Percentiles rank a stretch among this genome's conserved stretches.
These are phyloP conservation scores for Chloromonas sp. DNA, from an alignment of 163 green algal genomes.

Conservation along the genomic window DNA sequence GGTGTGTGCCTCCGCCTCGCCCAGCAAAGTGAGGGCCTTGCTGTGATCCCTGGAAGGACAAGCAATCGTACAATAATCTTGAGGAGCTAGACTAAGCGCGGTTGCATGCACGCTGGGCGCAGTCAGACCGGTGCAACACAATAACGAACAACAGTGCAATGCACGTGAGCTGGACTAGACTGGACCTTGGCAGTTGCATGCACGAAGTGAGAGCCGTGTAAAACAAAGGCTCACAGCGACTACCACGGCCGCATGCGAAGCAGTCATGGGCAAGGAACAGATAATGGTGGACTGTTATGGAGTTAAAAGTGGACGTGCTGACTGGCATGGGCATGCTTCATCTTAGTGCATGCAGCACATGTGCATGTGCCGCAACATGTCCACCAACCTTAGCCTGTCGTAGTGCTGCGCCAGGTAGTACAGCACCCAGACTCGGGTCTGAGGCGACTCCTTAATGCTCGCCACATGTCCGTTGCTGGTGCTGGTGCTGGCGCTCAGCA, in stretches of 20 bases:
- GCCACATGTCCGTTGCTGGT: not conserved
- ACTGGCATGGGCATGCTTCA: too few relatives aligned
- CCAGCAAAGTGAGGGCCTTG: conserved; percentile 50
- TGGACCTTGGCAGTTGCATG: not conserved
- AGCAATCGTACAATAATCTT: not conserved
- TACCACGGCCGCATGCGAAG: too few relatives aligned
- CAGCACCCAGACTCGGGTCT: conserved; percentile 52
- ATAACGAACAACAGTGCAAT: not conserved
- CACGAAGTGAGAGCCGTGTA: too few relatives aligned
- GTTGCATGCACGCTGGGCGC: not conserved
- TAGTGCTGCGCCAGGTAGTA: conserved; percentile 84
- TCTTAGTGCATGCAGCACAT: too few relatives aligned
- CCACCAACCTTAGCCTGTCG: conserved; percentile 46
- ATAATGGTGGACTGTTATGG: too few relatives aligned
- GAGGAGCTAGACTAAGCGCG: not conserved
- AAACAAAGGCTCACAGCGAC: too few relatives aligned
- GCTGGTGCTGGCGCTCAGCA: not conserved
- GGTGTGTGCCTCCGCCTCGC: conserved; percentile 55
- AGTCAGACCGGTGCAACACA: not conserved
- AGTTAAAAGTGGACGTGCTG: too few relatives aligned
- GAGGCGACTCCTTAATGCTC: conserved; percentile 17
- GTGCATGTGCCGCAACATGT: not conserved
- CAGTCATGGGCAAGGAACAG: too few relatives aligned
- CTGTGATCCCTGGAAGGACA: conserved; percentile 1
- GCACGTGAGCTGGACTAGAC: not conserved